These are phyloP conservation scores for Sugiyamaella smithiae DNA, from an alignment of 805 yeast genomes.

Conservation along the genomic window DNA sequence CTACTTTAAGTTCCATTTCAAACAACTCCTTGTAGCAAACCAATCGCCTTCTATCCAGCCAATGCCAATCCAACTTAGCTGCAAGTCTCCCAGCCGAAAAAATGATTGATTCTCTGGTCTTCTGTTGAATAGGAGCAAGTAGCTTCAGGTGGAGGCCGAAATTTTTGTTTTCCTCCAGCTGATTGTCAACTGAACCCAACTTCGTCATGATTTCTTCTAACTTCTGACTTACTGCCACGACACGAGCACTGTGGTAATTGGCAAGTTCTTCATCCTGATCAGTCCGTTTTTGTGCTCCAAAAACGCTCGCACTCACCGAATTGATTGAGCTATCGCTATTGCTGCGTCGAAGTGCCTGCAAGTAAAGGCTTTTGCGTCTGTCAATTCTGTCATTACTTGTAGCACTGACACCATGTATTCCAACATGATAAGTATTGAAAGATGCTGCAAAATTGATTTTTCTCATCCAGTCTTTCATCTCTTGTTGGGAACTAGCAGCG, in stretches of 20 bases:
- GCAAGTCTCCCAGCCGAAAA: constrained; percentile 46
- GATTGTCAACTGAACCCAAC: constrained; percentile 32
- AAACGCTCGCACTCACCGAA: neutral
- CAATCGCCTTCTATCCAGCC: constrained; percentile 51
- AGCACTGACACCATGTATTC: constrained; percentile 21
- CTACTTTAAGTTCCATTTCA: constrained; percentile 29
- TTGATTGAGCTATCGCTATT: constrained; percentile 1
- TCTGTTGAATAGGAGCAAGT: constrained; percentile 53
- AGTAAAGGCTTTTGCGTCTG: neutral
- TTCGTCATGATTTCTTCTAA: constrained; percentile 36
- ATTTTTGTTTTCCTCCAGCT: constrained; percentile 39
- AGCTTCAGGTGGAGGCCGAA: constrained; percentile 41
- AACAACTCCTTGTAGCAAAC: constrained; percentile 41
- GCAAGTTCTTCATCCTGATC: neutral
- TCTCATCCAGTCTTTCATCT: constrained; percentile 57
- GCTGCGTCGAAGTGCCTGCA: neutral
- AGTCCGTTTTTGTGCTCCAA: neutral
- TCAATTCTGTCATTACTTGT: constrained; percentile 2
- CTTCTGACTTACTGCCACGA: constrained; percentile 30
- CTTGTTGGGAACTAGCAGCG: constrained; percentile 45
- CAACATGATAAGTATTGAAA: constrained; percentile 40
- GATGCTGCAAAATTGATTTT: constrained; percentile 53
- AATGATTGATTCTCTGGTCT: constrained; percentile 50
- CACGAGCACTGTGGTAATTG: constrained; percentile 22
- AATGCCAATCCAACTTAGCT: constrained; percentile 55